These are phyloP conservation scores for Drechslerella stenobrocha DNA, from an alignment of 2,329 filamentous ascomycete genomes.

Conservation along the genomic window DNA sequence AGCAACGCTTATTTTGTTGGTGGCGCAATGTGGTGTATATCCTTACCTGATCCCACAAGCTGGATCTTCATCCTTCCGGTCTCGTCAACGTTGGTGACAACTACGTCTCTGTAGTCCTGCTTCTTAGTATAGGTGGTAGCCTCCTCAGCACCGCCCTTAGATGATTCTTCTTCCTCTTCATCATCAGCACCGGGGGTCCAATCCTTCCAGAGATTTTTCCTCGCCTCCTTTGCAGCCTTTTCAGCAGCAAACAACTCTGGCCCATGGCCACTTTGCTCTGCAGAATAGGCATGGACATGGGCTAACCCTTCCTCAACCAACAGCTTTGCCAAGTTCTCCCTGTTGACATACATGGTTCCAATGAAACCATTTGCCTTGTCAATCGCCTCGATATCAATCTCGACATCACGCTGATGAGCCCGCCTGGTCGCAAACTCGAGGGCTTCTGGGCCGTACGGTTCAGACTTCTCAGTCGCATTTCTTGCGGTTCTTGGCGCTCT, in stretches of 20 bases:
- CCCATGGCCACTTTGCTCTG: conserved; percentile 89
- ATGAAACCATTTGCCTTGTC: conserved; percentile 99
- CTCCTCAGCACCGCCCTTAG: conserved; percentile 61
- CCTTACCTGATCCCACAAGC: conserved; percentile 66
- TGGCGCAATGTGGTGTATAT: no score
- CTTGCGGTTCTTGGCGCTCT: conserved; percentile 85
- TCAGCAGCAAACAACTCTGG: conserved; percentile 85
- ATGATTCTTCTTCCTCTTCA: conserved; percentile 60
- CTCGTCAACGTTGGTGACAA: conserved; percentile 85
- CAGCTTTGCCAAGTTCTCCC: conserved; percentile 91
- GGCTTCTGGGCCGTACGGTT: conserved; percentile 94
- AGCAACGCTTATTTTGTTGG: no score
- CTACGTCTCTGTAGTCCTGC: conserved; percentile 91
- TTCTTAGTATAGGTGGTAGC: conserved; percentile 64
- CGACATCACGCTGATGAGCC: conserved; percentile 90
- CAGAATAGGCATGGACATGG: conserved; percentile 89
- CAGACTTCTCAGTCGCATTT: conserved; percentile 75
- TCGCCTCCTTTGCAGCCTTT: conserved; percentile 81
- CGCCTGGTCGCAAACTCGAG: conserved; percentile 86
- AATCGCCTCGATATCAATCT: conserved; percentile 90
- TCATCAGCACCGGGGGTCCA: conserved; percentile 89
- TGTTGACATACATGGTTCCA: conserved; percentile 86
- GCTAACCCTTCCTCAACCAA: conserved; percentile 93
- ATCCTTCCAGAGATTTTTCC: conserved; percentile 88
- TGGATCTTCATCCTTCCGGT: conserved; percentile 86